Percentiles rank a stretch among this genome's conserved stretches.
Conservation (phyloP, 306 rosid genomes). For the Cyclanthera cordifolia region DNA sequence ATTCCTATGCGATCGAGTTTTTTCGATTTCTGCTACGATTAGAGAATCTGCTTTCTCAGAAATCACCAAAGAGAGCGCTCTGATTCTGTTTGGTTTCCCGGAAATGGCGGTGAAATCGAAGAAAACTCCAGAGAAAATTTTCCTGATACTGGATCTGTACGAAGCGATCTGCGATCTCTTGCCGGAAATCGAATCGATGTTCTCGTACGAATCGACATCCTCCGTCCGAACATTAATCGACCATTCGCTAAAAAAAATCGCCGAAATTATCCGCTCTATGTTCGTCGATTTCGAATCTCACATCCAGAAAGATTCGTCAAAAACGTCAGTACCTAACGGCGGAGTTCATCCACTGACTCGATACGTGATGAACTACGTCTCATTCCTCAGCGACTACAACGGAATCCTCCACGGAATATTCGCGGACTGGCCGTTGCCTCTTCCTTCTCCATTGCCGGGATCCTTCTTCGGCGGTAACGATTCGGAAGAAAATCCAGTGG, state of each 20-base stretch:
- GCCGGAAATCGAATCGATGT: constrained; percentile 53
- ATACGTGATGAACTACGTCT: constrained; percentile 71
- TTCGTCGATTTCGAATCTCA: constrained; percentile 53
- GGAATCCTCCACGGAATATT: constrained; percentile 38
- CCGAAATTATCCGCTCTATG: constrained; percentile 34
- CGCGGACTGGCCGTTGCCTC: constrained; percentile 38
- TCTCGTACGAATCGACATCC: constrained; percentile 51
- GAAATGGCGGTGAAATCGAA: constrained; percentile 60
- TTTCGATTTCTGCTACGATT: constrained; percentile 28
- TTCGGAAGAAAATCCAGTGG: constrained; percentile 22
- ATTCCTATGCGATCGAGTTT: constrained; percentile 43
- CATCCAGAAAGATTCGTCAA: constrained; percentile 56
- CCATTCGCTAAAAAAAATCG: constrained; percentile 29
- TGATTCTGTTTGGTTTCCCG: constrained; percentile 48
- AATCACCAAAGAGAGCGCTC: constrained; percentile 43
- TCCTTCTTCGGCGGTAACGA: constrained; percentile 32
- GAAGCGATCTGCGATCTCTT: constrained; percentile 39
- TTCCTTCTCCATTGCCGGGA: constrained; percentile 48
- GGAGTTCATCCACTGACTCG: constrained; percentile 88
- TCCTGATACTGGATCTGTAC: constrained; percentile 52
- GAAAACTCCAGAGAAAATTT: constrained; percentile 68
- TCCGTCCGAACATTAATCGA: constrained; percentile 34
- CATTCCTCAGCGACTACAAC: constrained; percentile 50
- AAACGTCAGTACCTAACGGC: constrained; percentile 51
- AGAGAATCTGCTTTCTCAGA: constrained; percentile 48